Percentiles rank a stretch among this genome's conserved stretches.
phyloP scores from a whole-genome alignment of 164 flowering plant genomes.

The Hamamelis virginiana region DNA sequence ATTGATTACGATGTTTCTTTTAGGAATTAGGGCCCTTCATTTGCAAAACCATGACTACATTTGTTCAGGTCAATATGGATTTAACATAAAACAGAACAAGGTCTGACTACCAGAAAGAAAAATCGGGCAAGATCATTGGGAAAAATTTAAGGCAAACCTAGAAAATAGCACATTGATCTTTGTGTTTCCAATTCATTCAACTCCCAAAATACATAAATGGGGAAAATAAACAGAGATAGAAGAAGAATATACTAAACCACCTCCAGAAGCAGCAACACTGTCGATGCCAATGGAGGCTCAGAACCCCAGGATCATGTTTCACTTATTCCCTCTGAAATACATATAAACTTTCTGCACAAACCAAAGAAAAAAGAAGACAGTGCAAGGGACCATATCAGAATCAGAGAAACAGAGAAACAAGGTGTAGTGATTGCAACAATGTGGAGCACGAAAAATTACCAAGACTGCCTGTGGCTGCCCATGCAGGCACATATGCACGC shows the following conservation, averaged over 20 bases:
- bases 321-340: slow-evolving; percentile 79
- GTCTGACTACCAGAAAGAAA: neutral
- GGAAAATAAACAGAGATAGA: neutral
- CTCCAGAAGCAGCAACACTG: neutral
- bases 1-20: too few relatives aligned
- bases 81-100: neutral
- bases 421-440: too few relatives aligned
- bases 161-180: neutral
- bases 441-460: too few relatives aligned
- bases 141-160: neutral
- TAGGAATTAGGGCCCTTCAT: too few relatives aligned
- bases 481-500: too few relatives aligned
- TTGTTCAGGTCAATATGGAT: neutral
- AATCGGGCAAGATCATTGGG: neutral
- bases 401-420: neutral
- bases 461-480: too few relatives aligned
- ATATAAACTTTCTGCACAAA: slow-evolving; percentile 73
- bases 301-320: slow-evolving; percentile 15
- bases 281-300: neutral
- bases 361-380: slow-evolving; percentile 1
- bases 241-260: neutral
- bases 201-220: neutral
- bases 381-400: neutral
- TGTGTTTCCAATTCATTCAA: neutral
- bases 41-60: too few relatives aligned